Evolutionary conservation across 257 asterid genomes (phyloP), one percentile per base, ranked within the genome.

Genomic region (Solanum habrochaites): DNA sequence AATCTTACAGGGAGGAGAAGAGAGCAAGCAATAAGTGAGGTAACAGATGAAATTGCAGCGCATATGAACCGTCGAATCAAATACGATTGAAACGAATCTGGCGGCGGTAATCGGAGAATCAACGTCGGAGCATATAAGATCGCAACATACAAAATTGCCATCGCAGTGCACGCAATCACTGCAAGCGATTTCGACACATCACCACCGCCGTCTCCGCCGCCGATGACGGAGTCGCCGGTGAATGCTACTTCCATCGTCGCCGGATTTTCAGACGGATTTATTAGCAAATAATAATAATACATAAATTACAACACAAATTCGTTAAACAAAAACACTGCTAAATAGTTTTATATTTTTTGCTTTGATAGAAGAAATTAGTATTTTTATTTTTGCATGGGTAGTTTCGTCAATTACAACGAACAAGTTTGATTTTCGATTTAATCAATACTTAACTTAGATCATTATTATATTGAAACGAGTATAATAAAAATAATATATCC

Each of bases 131-230:
- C 89, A 88, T 97, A 95, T n/a, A 97, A 93, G 42, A 97, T 86
- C 21, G 96, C 96, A 66, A 97, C 99, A 85, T 97, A 97, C 49
- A 95, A 92, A 40, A 94, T 86, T 2, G 99, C 92, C 98, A 97
- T 91, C 31, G 93, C 90, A 13, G 89, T 89, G 89, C 98, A 97
- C 20, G 96, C 89, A 1, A 91, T 72, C 81, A 93, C 94, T 15
- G 97, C 97, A 56, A 86, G 87, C 56, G 91, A 11, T 88, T 93
- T 92, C 35, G 98, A 89, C 62, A 95, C 86, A 13, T 88, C 83
- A 20, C 11, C 85, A 11, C 3, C 86, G 21, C 86, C 89, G 86
- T 88, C 39, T 29, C 39, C 74, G 74, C 31, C 78, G 43, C 21
- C 42, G 16, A 13, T 27, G 21, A 67, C 21, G 73, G 39, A n/a